These are phyloP conservation scores for Podaxis sp. DNA, from an alignment of 768 basidiomycete species.

Conservation along the genomic window DNA sequence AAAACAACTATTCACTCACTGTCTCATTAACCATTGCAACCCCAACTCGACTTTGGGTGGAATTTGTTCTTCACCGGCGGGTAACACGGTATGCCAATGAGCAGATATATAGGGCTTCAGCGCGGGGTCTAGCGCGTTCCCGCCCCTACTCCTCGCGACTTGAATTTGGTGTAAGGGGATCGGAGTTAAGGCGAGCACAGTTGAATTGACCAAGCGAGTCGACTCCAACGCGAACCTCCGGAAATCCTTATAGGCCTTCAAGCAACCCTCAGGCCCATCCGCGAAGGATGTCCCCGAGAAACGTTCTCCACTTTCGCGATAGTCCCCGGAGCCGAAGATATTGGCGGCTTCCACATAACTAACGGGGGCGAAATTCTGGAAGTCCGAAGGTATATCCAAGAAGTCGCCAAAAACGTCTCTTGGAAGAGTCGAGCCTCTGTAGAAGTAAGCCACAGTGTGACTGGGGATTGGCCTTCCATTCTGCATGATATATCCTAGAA, in stretches of 20 bases:
- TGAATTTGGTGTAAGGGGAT: slow-evolving; percentile 34
- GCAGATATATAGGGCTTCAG: slow-evolving; percentile 34
- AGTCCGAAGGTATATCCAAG: slow-evolving; percentile 34
- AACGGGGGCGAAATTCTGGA: slow-evolving; percentile 26
- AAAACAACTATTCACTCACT: slow-evolving; percentile 26
- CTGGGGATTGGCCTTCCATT: slow-evolving; percentile 23
- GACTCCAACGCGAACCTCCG: slow-evolving; percentile 25
- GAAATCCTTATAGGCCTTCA: slow-evolving; percentile 33
- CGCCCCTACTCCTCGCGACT: slow-evolving; percentile 32
- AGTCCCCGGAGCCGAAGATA: slow-evolving; percentile 28
- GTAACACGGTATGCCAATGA: slow-evolving; percentile 31
- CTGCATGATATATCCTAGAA: slow-evolving; percentile 22
- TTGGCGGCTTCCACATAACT: slow-evolving; percentile 37
- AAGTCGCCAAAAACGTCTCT: slow-evolving; percentile 37
- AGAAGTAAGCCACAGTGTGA: slow-evolving; percentile 33
- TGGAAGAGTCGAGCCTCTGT: slow-evolving; percentile 35
- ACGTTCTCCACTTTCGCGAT: slow-evolving; percentile 32
- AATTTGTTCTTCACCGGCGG: slow-evolving; percentile 20
- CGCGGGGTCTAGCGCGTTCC: slow-evolving; percentile 39
- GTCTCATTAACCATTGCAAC: slow-evolving; percentile 27
- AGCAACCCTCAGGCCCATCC: slow-evolving; percentile 28
- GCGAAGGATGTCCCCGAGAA: slow-evolving; percentile 39
- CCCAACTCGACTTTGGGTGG: slow-evolving; percentile 26
- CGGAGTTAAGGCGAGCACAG: slow-evolving; percentile 38
- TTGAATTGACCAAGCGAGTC: slow-evolving; percentile 25